phyloP scores from a whole-genome alignment of 176 grass and related monocot genomes.

The Oryza rufipogon region DNA sequence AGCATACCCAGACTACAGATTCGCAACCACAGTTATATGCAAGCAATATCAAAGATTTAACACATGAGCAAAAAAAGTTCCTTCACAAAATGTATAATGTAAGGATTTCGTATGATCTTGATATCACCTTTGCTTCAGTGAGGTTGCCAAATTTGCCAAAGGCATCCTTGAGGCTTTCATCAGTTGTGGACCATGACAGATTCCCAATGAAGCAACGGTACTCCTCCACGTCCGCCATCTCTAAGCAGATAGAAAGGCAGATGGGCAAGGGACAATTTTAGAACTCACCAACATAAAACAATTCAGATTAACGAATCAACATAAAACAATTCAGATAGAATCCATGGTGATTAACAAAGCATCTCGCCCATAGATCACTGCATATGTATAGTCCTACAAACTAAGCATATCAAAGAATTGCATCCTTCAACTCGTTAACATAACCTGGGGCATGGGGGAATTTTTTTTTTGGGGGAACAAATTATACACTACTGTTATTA shows the following conservation, averaged over 20 bases:
- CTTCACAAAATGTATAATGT: background rate
- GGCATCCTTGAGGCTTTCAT: constrained; percentile 71
- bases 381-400: background rate
- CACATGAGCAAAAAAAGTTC: background rate
- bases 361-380: background rate
- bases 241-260: constrained; percentile 1
- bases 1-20: background rate
- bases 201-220: constrained; percentile 94
- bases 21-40: background rate
- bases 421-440: no score
- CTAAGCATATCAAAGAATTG: no score
- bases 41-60: background rate
- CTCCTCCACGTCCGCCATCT: constrained; percentile 71
- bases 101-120: background rate
- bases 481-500: no score
- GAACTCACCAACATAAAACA: background rate
- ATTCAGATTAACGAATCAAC: background rate
- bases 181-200: constrained; percentile 86
- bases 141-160: constrained; percentile 80
- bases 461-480: no score
- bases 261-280: constrained; percentile 2
- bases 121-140: constrained; percentile 79
- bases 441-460: no score
- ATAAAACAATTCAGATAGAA: background rate
- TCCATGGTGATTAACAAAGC: background rate